Conservation (phyloP, 2,329 filamentous ascomycete species). For the Aspergillus sp. region DNA sequence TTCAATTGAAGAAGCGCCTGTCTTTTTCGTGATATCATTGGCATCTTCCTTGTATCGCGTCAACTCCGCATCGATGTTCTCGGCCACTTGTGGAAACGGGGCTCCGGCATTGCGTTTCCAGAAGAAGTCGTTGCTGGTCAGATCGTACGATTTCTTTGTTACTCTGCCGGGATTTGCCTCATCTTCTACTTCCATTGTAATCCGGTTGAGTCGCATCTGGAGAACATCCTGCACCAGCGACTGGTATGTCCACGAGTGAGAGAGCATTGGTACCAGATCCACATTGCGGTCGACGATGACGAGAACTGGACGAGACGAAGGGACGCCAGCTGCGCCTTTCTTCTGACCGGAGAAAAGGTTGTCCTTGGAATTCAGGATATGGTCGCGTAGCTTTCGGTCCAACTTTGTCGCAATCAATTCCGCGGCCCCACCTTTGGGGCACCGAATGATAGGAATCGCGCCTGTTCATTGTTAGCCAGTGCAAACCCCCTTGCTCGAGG, state of each 20-base stretch:
- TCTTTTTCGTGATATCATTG: conserved; percentile 89
- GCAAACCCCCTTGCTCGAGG: not conserved
- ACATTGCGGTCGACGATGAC: conserved; percentile 93
- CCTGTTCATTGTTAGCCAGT: conserved; percentile 42
- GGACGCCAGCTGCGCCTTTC: conserved; percentile 56
- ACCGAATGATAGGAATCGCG: conserved; percentile 90
- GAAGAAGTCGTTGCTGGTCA: conserved; percentile 88
- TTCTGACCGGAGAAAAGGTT: conserved; percentile 75
- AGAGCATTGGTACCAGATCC: conserved; percentile 96
- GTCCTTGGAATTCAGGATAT: conserved; percentile 95
- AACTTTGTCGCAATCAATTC: conserved; percentile 92
- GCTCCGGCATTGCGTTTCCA: conserved; percentile 87
- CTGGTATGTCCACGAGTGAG: conserved; percentile 88
- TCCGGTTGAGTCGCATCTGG: conserved; percentile 80
- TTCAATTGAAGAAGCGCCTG: conserved; percentile 84
- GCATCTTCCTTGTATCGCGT: conserved; percentile 95
- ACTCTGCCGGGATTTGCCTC: conserved; percentile 65
- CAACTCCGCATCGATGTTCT: conserved; percentile 90
- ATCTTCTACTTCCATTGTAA: conserved; percentile 81
- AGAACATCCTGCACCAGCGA: conserved; percentile 75
- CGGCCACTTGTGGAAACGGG: conserved; percentile 91
- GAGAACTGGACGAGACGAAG: conserved; percentile 75
- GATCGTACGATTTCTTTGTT: conserved; percentile 84
- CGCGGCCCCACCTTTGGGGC: conserved; percentile 84
- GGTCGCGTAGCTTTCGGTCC: conserved; percentile 90